These are phyloP conservation scores for Cichorium intybus DNA, from an alignment of 140 eudicot species.

Conservation along the genomic window DNA sequence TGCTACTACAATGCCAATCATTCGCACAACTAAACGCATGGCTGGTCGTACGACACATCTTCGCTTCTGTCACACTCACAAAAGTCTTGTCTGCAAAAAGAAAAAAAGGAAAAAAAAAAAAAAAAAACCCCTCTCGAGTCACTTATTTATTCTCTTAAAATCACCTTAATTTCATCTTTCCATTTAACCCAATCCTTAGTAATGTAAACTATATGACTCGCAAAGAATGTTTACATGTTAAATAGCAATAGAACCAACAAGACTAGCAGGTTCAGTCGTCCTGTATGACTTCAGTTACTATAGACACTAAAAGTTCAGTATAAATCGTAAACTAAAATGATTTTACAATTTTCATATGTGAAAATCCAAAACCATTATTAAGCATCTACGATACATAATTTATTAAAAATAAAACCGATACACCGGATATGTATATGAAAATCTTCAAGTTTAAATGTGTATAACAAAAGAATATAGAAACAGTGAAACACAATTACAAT, in stretches of 20 bases:
- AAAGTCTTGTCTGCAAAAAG: slow-evolving; percentile 7
- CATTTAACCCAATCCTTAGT: no score
- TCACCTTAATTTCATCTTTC: neutral
- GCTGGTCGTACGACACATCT: slow-evolving; percentile 21
- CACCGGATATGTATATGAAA: no score
- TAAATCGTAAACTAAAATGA: no score
- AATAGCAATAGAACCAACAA: no score
- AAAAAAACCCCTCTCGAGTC: neutral
- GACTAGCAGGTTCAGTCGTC: no score
- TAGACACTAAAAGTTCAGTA: no score
- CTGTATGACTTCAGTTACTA: no score
- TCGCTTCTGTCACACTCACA: slow-evolving; percentile 29
- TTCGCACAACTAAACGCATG: neutral
- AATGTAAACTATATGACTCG: no score
- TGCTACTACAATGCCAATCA: neutral
- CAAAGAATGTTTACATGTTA: neutral
- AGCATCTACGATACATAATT: neutral
- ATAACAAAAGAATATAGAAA: neutral
- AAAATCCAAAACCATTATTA: no score
- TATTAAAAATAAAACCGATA: neutral
- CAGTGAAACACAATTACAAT: neutral
- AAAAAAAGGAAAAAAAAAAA: no score
- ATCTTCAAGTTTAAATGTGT: neutral
- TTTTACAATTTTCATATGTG: no score
- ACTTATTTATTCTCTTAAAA: neutral